These are phyloP conservation scores for Dianthus caryophyllus DNA, from an alignment of 148 eudicot genomes.

Conservation along the genomic window DNA sequence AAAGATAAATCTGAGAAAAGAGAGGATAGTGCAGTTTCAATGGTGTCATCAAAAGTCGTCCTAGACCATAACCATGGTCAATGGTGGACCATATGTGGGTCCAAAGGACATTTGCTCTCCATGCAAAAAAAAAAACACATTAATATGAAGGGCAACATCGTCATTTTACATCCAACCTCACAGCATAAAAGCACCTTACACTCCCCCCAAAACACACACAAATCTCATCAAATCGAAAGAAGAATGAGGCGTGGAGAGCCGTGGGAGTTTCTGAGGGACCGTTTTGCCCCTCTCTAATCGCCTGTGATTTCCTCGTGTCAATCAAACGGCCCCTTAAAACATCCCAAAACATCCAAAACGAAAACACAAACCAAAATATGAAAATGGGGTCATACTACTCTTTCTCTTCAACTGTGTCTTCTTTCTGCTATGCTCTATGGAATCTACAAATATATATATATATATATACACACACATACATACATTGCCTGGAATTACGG, in stretches of 20 bases:
- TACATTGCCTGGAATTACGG: no score
- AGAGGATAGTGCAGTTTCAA: no score
- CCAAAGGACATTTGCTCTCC: no score
- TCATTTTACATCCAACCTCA: neutral
- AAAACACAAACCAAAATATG: no score
- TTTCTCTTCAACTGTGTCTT: neutral
- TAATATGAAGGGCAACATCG: neutral
- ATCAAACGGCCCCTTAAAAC: neutral
- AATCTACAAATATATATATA: no score
- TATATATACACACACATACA: neutral
- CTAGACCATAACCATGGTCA: no score
- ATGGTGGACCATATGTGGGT: no score
- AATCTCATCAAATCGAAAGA: neutral
- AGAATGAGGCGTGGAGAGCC: neutral
- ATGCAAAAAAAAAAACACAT: no score
- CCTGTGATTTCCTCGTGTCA: neutral
- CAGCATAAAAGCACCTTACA: neutral
- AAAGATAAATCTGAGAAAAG: no score
- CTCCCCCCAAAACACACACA: neutral
- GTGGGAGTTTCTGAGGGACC: conserved; percentile 1
- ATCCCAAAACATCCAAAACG: no score
- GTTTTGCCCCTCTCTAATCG: conserved; percentile 1
- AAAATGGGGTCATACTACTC: neutral
- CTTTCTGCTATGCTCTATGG: no score
- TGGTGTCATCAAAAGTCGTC: no score